Percentiles rank a stretch among this genome's conserved stretches.
Evolutionary conservation across 2,329 filamentous ascomycete species (phyloP).

Genomic region (Aspergillus pseudonomiae): DNA sequence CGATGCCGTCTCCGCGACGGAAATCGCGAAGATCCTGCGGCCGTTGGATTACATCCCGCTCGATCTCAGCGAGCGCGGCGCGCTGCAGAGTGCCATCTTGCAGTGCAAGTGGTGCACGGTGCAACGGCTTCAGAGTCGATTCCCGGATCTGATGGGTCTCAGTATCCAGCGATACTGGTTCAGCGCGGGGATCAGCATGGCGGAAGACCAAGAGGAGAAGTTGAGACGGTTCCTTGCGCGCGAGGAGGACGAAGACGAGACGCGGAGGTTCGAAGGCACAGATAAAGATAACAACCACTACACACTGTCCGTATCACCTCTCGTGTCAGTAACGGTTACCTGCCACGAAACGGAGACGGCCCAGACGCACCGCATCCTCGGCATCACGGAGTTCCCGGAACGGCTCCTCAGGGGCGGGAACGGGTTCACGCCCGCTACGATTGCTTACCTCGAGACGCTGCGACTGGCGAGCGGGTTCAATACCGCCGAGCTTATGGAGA

Average conservation of each 20-base stretch:
- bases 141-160: constrained; percentile 40
- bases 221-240: constrained; percentile 27
- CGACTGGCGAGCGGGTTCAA: constrained; percentile 34
- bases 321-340: constrained; percentile 24
- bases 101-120: constrained; percentile 45
- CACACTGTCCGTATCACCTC: constrained; percentile 25
- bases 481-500: constrained; percentile 14
- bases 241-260: constrained; percentile 13
- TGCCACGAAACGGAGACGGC: constrained; percentile 13
- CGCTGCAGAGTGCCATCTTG: constrained; percentile 40
- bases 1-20: constrained; percentile 7
- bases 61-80: constrained; percentile 27
- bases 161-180: constrained; percentile 39
- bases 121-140: constrained; percentile 34
- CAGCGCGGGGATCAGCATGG: constrained; percentile 26
- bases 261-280: constrained; percentile 21
- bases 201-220: constrained; percentile 16
- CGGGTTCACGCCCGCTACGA: constrained; percentile 34
- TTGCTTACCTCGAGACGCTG: constrained; percentile 41
- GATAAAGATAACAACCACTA: constrained; percentile 19
- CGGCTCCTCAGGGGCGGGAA: constrained; percentile 19
- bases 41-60: constrained; percentile 40
- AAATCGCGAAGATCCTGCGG: constrained; percentile 35
- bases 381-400: constrained; percentile 22
- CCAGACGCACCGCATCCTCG: constrained; percentile 21